Evolutionary conservation across 495 filamentous ascomycete species (phyloP), one percentile per base, ranked within the genome.

Genomic region (Cryomyces antarcticus): DNA sequence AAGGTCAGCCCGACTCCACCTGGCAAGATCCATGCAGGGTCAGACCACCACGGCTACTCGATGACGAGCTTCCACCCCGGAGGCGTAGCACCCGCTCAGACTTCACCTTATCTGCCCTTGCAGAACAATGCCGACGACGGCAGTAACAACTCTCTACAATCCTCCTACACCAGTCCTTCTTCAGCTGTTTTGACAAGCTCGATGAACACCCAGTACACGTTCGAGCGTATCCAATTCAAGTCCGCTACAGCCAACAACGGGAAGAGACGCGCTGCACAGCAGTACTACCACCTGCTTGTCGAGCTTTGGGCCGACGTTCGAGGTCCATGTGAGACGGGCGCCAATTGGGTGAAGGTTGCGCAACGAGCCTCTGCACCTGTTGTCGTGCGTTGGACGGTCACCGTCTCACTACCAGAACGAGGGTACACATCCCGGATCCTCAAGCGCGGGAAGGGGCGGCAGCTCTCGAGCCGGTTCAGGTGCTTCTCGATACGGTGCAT

Each of bases 181-280:
- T 2, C 17, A 24, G 27, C 10, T 13, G 17, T 12, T 30, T 13
- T 30, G n/a, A 4, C 31, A 11, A 27, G 11, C 28, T 30, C 43
- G 13, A 12, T 17, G 9, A 27, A 45, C 6, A 27, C 29, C 2
- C 57, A 59, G 41, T 24, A 24, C 17, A 81, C 79, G 1, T 96
- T 95, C 54, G 87, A 95, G 51, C 75, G 88, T 3, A 93, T 95
- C 37, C 88, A 96, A 53, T 96, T 96, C 67, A 93, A 93, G 56
- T 82, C 81, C 41, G 89, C 88, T 2, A 96, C 88, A 1, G 85
- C 86, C 4, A 96, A 96, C 63, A 96, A 96, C 47, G 88, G 88
- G 24, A 94, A 94, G 55, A 67, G 88, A 42, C 67, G 88, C 37
- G 85, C 88, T 0, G 81, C 82, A 7, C 88, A 95, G 56, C 88